phyloP scores from a whole-genome alignment of 169 alveolate genomes.

The Babesia sp. region DNA sequence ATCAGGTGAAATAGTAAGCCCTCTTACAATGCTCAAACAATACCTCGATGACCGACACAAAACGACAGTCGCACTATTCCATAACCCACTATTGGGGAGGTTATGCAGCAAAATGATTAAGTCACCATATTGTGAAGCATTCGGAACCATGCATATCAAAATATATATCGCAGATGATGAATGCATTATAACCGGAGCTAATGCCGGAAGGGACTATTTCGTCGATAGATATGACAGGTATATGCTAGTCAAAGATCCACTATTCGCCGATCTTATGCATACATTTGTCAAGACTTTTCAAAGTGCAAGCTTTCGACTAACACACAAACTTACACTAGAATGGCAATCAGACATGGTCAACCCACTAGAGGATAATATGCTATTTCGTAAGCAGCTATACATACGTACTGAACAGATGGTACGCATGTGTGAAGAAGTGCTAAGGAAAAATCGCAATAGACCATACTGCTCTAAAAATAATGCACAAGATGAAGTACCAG shows the following conservation, averaged over 20 bases:
- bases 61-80: constrained; percentile 65
- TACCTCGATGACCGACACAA: constrained; percentile 41
- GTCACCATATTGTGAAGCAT: constrained; percentile 71
- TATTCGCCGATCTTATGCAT: constrained; percentile 73
- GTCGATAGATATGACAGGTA: constrained; percentile 72
- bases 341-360: constrained; percentile 75
- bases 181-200: constrained; percentile 74
- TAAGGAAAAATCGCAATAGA: not conserved
- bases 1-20: constrained; percentile 43
- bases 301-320: constrained; percentile 64
- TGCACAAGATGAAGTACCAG: not conserved
- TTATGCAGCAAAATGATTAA: constrained; percentile 58
- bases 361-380: constrained; percentile 69
- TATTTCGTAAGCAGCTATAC: constrained; percentile 57
- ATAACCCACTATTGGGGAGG: constrained; percentile 72
- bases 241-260: constrained; percentile 66
- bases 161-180: constrained; percentile 70
- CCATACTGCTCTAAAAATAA: not conserved
- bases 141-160: constrained; percentile 79
- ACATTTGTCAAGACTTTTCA: constrained; percentile 68
- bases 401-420: constrained; percentile 40
- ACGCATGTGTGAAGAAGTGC: constrained; percentile 49
- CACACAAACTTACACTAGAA: constrained; percentile 31
- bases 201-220: constrained; percentile 71
- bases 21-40: constrained; percentile 55